Evolutionary conservation across 2,329 filamentous ascomycete species (phyloP).

Genomic region (Fusarium proliferatum): DNA sequence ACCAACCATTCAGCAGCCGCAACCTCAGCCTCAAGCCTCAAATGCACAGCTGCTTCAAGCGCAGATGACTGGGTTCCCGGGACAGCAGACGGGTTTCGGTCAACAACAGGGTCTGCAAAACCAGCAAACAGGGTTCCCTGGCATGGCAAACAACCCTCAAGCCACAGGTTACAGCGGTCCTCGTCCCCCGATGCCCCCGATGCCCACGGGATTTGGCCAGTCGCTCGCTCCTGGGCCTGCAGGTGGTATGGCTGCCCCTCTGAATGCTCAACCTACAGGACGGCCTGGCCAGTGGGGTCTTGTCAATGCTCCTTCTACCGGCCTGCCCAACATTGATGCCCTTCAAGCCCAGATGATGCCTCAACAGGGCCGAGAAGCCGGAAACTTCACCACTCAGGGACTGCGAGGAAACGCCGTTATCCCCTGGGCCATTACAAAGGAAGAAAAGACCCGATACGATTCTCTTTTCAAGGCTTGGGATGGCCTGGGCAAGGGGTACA

Average conservation of each 20-base stretch:
- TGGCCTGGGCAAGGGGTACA: slow-evolving; percentile 90
- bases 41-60: slow-evolving; percentile 73
- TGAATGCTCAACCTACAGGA: slow-evolving; percentile 96
- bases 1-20: slow-evolving; percentile 73
- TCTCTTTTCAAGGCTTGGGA: slow-evolving; percentile 97
- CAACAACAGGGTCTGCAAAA: slow-evolving; percentile 70
- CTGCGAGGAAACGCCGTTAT: slow-evolving; percentile 94
- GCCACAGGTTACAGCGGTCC: slow-evolving; percentile 84
- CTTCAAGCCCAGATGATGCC: slow-evolving; percentile 97
- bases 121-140: slow-evolving; percentile 77
- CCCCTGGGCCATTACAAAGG: slow-evolving; percentile 98
- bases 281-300: slow-evolving; percentile 97
- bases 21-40: slow-evolving; percentile 79
- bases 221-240: slow-evolving; percentile 61
- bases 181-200: slow-evolving; percentile 90
- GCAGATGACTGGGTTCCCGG: slow-evolving; percentile 76
- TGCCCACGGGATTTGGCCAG: slow-evolving; percentile 69
- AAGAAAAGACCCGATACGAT: slow-evolving; percentile 97
- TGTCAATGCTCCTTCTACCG: slow-evolving; percentile 90
- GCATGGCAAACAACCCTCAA: slow-evolving; percentile 73
- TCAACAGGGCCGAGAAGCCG: slow-evolving; percentile 88
- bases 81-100: slow-evolving; percentile 67
- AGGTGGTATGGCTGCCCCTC: slow-evolving; percentile 74
- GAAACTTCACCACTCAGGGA: slow-evolving; percentile 84
- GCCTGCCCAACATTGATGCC: slow-evolving; percentile 92